Conservation (phyloP, 768 basidiomycete species). For the Hygrophorus pudorinus region DNA sequence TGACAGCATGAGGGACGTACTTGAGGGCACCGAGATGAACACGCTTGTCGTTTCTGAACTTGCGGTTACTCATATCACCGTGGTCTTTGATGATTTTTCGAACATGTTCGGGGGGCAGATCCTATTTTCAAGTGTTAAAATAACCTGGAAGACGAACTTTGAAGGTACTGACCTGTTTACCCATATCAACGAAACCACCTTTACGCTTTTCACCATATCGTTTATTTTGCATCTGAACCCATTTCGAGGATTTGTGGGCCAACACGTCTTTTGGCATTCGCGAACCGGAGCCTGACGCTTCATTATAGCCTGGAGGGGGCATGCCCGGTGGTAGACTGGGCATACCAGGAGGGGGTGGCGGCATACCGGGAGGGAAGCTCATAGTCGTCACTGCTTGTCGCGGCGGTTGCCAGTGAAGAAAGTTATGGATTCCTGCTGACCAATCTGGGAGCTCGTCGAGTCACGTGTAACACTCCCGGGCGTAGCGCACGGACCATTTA, state of each 20-base stretch:
- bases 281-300: conserved; percentile 6
- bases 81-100: conserved; percentile 99
- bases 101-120: conserved; percentile 94
- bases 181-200: conserved; percentile 85
- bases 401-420: too few species aligned
- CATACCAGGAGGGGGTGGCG: conserved; percentile 15
- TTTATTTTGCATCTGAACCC: conserved; percentile 89
- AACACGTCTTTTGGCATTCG: conserved; percentile 36
- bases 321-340: conserved; percentile 42
- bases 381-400: not conserved
- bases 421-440: too few species aligned
- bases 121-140: conserved; percentile 35
- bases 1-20: conserved; percentile 98
- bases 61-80: conserved; percentile 98
- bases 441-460: too few species aligned
- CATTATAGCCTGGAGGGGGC: conserved; percentile 29
- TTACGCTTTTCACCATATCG: conserved; percentile 87
- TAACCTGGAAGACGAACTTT: conserved; percentile 8
- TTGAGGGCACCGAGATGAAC: conserved; percentile 97
- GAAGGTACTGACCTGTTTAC: conserved; percentile 59
- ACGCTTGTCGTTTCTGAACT: conserved; percentile 98
- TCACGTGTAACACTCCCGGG: too few species aligned
- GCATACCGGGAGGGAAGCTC: conserved; percentile 1
- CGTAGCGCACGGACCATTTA: too few species aligned
- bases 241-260: conserved; percentile 91